Base-by-base conservation (phyloP, 2,329 filamentous ascomycete genomes). In the Byssochlamys sp. region DNA sequence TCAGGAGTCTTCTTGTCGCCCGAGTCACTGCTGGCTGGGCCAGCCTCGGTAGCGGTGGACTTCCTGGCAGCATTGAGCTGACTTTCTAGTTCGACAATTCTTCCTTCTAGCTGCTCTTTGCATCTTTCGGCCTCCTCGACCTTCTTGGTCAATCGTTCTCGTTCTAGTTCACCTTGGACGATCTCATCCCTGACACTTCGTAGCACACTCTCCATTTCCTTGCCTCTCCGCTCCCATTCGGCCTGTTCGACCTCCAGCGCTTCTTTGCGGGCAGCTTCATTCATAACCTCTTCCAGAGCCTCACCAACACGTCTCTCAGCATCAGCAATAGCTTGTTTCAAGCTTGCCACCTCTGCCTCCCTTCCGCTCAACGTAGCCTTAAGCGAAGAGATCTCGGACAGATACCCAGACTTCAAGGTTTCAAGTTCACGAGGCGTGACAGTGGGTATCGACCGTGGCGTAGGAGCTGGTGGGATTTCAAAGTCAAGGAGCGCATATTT, bases 341-440 rank as follows among this genome's bases (percentile, higher is more conserved):
- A 81, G 33, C 88, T 92, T 54, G 86, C 81, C 35, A 94, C 90
- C 71, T 97, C 91, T 4, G 92, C 92, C 70, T 97, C 92, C 67
- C 94, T 95, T 53, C 94, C 94, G 66, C 87, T 91, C 9, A 99
- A 79, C 9, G 90, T 92, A 2, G 94, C 94, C 68, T 90, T 94
- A 19, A 99, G 82, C n/a, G 89, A 90, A 61, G 90, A 95, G 59
- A 99, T 95, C 70, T 97, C 90, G 0, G 91, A 95, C 55, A 95
- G 81, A 66, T 95, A 95, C 26, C 83, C 83, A 0, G 91, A 96
- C 72, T 97, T 97, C 59, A 97, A 80, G 12, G 88, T 89, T 70
- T 99, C 94, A 2, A 97, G 80, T 75, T 99, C 94, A 33, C 94
- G 85, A 1, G 94, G 89, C 1, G 91, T 96, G 64, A 97, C 88